Conservation (phyloP, 2,329 filamentous ascomycete species). For the Apiospora aurea region DNA sequence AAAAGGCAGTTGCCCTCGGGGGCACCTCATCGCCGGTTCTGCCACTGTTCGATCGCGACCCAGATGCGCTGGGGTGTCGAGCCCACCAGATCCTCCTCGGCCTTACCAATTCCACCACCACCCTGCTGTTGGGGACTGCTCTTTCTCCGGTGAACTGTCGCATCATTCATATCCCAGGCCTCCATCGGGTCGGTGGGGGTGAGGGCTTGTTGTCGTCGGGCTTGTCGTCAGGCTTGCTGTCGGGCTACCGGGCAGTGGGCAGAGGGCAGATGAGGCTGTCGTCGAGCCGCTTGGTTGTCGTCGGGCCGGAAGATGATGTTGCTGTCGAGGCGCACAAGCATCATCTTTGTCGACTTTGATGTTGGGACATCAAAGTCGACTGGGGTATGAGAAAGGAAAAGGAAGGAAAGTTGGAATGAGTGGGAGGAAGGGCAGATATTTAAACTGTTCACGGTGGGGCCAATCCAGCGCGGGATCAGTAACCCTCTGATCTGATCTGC, state of each 20-base stretch:
- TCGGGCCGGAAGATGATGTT: neutral
- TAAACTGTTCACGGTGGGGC: neutral
- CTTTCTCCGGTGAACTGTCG: neutral
- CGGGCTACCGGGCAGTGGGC: neutral
- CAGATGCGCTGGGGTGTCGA: neutral
- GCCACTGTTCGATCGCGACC: conserved; percentile 6
- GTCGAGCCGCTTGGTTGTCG: neutral
- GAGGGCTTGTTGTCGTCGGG: conserved; percentile 5
- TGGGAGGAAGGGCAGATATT: neutral
- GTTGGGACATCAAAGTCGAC: neutral
- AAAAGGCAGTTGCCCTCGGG: neutral
- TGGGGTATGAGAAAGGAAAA: neutral
- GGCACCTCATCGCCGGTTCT: neutral
- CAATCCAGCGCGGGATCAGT: neutral
- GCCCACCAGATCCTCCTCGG: neutral
- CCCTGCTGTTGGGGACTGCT: conserved; percentile 17
- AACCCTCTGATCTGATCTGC: neutral
- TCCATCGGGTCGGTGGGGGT: neutral
- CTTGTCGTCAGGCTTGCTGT: conserved; percentile 7
- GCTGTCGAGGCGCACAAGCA: neutral
- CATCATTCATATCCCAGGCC: conserved; percentile 5
- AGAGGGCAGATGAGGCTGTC: neutral
- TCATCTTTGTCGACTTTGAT: neutral
- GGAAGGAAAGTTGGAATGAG: neutral
- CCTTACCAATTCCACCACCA: neutral